phyloP scores from a whole-genome alignment of 2,329 filamentous ascomycete genomes.

The Chaetomiaceae sp. region DNA sequence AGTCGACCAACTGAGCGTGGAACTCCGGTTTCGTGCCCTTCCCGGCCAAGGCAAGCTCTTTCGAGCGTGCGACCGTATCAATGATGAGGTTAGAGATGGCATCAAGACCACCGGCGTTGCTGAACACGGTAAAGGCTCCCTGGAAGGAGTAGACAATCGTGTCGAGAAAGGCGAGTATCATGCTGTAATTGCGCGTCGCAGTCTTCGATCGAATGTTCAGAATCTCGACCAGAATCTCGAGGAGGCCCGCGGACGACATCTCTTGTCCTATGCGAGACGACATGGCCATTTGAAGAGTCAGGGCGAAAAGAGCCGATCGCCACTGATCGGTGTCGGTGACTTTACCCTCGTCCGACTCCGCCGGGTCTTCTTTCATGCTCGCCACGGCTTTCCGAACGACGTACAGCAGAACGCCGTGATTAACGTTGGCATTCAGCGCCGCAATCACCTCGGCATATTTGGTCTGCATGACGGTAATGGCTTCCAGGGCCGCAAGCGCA shows the following conservation, averaged over 20 bases:
- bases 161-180: slow-evolving; percentile 81
- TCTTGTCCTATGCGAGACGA: slow-evolving; percentile 70
- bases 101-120: slow-evolving; percentile 76
- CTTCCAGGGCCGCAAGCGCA: slow-evolving; percentile 74
- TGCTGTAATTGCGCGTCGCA: slow-evolving; percentile 76
- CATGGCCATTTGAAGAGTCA: slow-evolving; percentile 74
- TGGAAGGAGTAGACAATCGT: slow-evolving; percentile 79
- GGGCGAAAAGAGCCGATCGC: slow-evolving; percentile 83
- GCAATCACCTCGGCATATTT: slow-evolving; percentile 78
- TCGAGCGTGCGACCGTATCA: slow-evolving; percentile 66
- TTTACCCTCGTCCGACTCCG: slow-evolving; percentile 51
- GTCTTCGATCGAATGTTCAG: slow-evolving; percentile 74
- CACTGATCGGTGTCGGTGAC: slow-evolving; percentile 73
- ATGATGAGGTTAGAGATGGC: slow-evolving; percentile 83
- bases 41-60: slow-evolving; percentile 59
- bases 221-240: slow-evolving; percentile 85
- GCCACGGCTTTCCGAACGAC: slow-evolving; percentile 85
- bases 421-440: slow-evolving; percentile 91
- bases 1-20: slow-evolving; percentile 82
- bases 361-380: slow-evolving; percentile 58
- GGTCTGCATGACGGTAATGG: slow-evolving; percentile 70
- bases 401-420: slow-evolving; percentile 91
- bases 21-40: slow-evolving; percentile 61
- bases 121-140: slow-evolving; percentile 77
- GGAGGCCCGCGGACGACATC: slow-evolving; percentile 80